Evolutionary conservation across 2,329 filamentous ascomycete genomes (phyloP).

Genomic region (Cryphonectria nitschkei): DNA sequence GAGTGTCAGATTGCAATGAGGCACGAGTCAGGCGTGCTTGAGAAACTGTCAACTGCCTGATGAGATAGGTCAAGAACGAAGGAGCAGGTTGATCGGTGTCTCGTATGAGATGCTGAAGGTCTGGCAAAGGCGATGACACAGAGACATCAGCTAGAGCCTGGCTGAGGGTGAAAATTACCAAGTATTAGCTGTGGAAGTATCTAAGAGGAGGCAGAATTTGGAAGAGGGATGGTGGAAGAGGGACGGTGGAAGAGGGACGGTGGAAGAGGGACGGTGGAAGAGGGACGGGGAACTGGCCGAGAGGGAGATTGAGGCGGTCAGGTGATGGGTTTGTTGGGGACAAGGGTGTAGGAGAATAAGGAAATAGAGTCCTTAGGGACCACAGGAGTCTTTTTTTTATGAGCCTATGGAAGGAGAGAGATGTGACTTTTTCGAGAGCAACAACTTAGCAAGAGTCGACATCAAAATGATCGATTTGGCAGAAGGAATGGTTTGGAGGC

Average conservation of each 20-base stretch:
- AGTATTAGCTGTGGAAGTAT: neutral
- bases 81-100: neutral
- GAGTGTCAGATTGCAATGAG: neutral
- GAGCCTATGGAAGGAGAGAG: no score
- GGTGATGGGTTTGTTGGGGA: no score
- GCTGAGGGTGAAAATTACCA: neutral
- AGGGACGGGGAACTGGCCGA: neutral
- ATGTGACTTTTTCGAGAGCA: no score
- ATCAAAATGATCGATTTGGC: no score
- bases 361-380: neutral
- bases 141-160: neutral
- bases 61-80: neutral
- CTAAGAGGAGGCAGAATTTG: neutral
- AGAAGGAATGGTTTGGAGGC: no score
- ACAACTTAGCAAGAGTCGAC: no score
- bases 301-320: neutral
- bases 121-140: neutral
- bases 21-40: neutral
- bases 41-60: neutral
- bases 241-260: neutral
- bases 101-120: neutral
- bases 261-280: neutral
- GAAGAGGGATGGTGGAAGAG: neutral
- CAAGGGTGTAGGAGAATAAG: neutral
- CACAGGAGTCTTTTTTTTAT: neutral